Conservation (phyloP, 1,139 yeast species). For the Sugiyamaella sp. region DNA sequence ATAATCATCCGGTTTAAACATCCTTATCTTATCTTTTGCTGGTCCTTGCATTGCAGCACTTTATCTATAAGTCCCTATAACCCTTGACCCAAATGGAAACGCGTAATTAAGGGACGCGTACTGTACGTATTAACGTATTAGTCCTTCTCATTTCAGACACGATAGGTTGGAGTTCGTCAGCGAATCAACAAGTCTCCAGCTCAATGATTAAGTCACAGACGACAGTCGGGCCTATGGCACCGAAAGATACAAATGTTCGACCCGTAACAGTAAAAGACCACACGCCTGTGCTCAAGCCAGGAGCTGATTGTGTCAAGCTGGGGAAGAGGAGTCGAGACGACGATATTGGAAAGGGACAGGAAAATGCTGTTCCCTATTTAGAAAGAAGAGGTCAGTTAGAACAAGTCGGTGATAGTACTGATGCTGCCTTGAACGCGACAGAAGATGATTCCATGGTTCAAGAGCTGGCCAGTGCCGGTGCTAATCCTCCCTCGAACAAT, state of each 20-base stretch:
- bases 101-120: conserved; percentile 12
- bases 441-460: too few relatives aligned
- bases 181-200: background rate
- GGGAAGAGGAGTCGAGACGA: conserved; percentile 7
- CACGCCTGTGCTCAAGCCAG: background rate
- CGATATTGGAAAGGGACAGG: conserved; percentile 7
- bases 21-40: background rate
- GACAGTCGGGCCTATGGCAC: conserved; percentile 5
- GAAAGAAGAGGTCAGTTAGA: too few relatives aligned
- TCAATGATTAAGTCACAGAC: conserved; percentile 3
- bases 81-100: conserved; percentile 3
- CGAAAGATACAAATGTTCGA: conserved; percentile 7
- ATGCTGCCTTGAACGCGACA: too few relatives aligned
- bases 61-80: too few relatives aligned
- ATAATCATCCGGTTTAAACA: too few relatives aligned
- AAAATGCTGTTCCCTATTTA: background rate
- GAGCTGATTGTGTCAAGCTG: background rate
- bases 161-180: background rate
- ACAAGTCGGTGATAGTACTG: too few relatives aligned
- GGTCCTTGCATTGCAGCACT: too few relatives aligned
- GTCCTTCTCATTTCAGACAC: too few relatives aligned
- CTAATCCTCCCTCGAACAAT: too few relatives aligned
- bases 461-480: too few relatives aligned
- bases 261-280: background rate
- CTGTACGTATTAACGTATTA: too few relatives aligned